phyloP scores from a whole-genome alignment of 345 rosid species.

The Sonneratia alba region DNA sequence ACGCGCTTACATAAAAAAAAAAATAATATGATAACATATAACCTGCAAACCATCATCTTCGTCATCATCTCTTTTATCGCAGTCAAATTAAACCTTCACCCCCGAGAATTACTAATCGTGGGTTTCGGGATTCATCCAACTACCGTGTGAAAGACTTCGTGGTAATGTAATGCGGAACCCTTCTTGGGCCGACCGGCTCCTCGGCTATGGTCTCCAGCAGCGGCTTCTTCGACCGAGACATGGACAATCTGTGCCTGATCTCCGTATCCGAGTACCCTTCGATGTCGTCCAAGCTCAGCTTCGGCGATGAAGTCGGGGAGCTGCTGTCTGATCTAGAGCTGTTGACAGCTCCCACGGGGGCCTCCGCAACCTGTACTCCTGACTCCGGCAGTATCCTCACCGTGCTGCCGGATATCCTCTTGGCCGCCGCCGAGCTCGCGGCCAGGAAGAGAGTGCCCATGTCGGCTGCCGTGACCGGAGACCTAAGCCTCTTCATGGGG shows the following conservation, averaged over 20 bases:
- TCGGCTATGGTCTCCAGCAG: slow-evolving; percentile 64
- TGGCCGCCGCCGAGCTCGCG: slow-evolving; percentile 35
- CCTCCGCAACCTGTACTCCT: neutral
- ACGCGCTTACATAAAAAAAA: neutral
- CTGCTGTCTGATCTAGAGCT: neutral
- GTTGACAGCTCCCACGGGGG: slow-evolving; percentile 4
- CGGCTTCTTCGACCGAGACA: slow-evolving; percentile 73
- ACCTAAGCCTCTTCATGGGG: slow-evolving; percentile 57
- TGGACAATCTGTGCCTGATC: slow-evolving; percentile 47
- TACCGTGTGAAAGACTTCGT: neutral
- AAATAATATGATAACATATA: too few species aligned
- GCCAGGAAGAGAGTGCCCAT: slow-evolving; percentile 47
- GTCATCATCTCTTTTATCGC: too few species aligned
- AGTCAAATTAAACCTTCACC: too few species aligned
- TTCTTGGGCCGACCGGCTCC: slow-evolving; percentile 19
- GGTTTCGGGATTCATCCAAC: neutral
- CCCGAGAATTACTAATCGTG: neutral
- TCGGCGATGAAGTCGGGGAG: slow-evolving; percentile 13
- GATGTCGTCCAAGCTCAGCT: slow-evolving; percentile 45
- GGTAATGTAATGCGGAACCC: neutral
- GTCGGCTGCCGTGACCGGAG: slow-evolving; percentile 55
- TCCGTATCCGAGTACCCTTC: slow-evolving; percentile 50
- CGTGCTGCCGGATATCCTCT: slow-evolving; percentile 23
- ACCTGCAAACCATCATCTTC: too few species aligned
- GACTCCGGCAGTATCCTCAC: slow-evolving; percentile 20